Percentiles rank a stretch among this genome's conserved stretches.
phyloP scores from a whole-genome alignment of 441 rosid species.

The Arabidopsis hybrid region DNA sequence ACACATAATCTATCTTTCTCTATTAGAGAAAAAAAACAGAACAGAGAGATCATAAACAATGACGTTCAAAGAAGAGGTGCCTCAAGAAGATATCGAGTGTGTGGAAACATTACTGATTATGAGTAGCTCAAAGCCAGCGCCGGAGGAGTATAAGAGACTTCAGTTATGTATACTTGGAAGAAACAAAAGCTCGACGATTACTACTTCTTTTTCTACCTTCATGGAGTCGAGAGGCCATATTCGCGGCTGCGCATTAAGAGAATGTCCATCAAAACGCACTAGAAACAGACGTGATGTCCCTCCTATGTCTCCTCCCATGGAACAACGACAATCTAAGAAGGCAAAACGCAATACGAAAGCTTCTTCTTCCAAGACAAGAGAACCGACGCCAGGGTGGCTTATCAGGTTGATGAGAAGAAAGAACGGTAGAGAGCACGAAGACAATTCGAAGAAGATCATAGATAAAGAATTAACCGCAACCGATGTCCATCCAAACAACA shows the following conservation, averaged over 20 bases:
- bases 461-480: not conserved
- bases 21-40: not conserved
- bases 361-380: not conserved
- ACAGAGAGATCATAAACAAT: not conserved
- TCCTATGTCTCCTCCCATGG: not conserved
- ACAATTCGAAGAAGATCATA: not conserved
- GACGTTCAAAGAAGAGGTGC: not conserved
- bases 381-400: conserved; percentile 6
- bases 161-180: not conserved
- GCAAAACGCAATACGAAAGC: not conserved
- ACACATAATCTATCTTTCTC: not conserved
- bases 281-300: not conserved
- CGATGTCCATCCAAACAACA: not conserved
- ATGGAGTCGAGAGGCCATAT: not conserved
- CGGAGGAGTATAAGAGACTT: not conserved
- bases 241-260: no score
- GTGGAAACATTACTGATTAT: not conserved
- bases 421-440: not conserved
- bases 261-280: not conserved
- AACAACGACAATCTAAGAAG: not conserved
- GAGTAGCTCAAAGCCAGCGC: not conserved
- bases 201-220: not conserved
- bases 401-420: not conserved
- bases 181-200: not conserved
- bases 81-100: not conserved